A percentile compares a stretch with the other conserved stretches of the same genome.
phyloP scores from a whole-genome alignment of 164 flowering plant genomes.

The Piper betle region DNA sequence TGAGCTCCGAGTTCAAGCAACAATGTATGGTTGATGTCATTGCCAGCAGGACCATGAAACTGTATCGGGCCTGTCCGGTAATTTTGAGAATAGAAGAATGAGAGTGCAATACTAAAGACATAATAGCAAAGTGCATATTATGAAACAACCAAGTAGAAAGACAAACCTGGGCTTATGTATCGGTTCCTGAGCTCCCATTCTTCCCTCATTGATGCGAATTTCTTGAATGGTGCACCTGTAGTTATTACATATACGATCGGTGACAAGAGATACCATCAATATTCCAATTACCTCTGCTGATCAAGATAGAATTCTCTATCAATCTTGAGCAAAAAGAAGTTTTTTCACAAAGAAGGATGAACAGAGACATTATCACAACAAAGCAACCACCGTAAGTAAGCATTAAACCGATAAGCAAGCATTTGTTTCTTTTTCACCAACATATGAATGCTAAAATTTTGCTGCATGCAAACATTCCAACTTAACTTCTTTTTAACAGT shows the following conservation, averaged over 20 bases:
- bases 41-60: conserved; percentile 57
- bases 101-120: not conserved
- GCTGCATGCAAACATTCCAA: too few relatives aligned
- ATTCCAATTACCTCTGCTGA: not conserved
- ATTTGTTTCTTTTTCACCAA: too few relatives aligned
- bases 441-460: too few relatives aligned
- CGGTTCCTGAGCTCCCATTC: conserved; percentile 86
- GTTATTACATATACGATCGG: not conserved
- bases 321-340: conserved; percentile 5
- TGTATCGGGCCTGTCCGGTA: conserved; percentile 77
- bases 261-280: conserved; percentile 8
- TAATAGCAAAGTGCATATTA: too few relatives aligned
- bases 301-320: not conserved
- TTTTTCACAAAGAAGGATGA: too few relatives aligned
- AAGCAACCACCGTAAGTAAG: too few relatives aligned
- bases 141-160: not conserved
- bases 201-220: conserved; percentile 68
- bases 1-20: conserved; percentile 73
- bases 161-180: conserved; percentile 69
- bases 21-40: conserved; percentile 57
- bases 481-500: too few relatives aligned
- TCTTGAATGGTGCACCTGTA: conserved; percentile 90
- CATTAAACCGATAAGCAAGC: too few relatives aligned
- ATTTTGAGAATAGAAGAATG: not conserved
- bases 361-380: too few relatives aligned